These are phyloP conservation scores for Sporothrix pallida DNA, from an alignment of 2,329 filamentous ascomycete species.

Conservation along the genomic window DNA sequence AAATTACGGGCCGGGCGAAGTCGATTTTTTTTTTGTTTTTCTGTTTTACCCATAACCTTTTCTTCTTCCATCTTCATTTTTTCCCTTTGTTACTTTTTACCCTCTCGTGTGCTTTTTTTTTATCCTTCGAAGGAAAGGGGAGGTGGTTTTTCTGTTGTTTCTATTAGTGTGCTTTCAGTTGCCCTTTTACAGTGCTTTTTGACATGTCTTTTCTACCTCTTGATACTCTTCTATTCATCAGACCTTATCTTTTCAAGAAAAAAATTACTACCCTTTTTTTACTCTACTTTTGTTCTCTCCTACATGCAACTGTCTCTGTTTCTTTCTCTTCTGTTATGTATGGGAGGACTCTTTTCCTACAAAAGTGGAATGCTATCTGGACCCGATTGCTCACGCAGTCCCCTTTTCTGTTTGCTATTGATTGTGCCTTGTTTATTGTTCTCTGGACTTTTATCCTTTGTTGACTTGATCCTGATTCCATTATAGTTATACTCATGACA, in stretches of 20 bases:
- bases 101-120: background rate
- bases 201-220: background rate
- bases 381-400: conserved; percentile 14
- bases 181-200: background rate
- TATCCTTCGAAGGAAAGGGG: background rate
- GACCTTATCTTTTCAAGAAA: background rate
- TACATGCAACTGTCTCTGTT: background rate
- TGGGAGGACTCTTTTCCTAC: conserved; percentile 3
- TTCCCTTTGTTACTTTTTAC: background rate
- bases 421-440: background rate
- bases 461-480: background rate
- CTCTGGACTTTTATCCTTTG: background rate
- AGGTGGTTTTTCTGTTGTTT: background rate
- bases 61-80: background rate
- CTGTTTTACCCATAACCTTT: too few species aligned
- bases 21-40: background rate
- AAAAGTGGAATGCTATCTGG: conserved; percentile 19
- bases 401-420: background rate
- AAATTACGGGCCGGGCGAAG: background rate
- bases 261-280: background rate
- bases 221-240: background rate
- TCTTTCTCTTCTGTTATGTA: background rate
- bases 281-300: background rate
- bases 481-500: too few species aligned
- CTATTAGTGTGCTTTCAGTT: background rate